Percentiles rank a stretch among this genome's conserved stretches.
These are phyloP conservation scores for Cytospora piceae DNA, from an alignment of 2,329 filamentous ascomycete species.

Conservation along the genomic window DNA sequence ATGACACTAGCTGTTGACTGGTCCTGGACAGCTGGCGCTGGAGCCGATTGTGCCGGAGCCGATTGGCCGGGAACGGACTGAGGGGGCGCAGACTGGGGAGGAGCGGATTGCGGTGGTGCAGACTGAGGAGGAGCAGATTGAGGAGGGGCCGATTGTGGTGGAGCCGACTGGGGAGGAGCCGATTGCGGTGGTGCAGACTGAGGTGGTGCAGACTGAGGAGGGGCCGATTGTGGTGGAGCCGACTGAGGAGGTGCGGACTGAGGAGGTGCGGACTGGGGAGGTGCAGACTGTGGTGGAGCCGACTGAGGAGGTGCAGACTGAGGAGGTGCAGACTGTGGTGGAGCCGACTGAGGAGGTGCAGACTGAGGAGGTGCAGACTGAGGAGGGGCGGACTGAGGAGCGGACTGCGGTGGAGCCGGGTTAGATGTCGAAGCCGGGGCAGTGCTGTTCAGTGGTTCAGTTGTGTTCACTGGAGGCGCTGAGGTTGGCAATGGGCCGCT, in stretches of 20 bases:
- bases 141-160: constrained; percentile 7
- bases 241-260: not conserved
- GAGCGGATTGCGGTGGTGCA: not conserved
- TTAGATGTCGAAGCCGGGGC: constrained; percentile 19
- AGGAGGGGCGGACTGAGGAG: constrained; percentile 6
- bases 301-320: constrained; percentile 1
- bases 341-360: not conserved
- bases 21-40: constrained; percentile 4
- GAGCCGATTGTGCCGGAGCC: constrained; percentile 9
- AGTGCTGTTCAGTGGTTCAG: constrained; percentile 16
- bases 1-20: constrained; percentile 11
- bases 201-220: constrained; percentile 7
- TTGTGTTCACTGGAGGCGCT: constrained; percentile 20
- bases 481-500: constrained; percentile 4
- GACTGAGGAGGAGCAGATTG: constrained; percentile 15
- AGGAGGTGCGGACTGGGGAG: constrained; percentile 2
- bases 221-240: constrained; percentile 1
- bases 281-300: not conserved
- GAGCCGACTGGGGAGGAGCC: constrained; percentile 13
- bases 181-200: constrained; percentile 5
- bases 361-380: not conserved
- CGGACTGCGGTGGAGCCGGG: not conserved
- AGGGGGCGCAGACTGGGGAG: not conserved
- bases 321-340: not conserved
- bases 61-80: constrained; percentile 8